Evolutionary conservation across 1,284 basidiomycete genomes (phyloP).

Genomic region (Puccinia polysora): DNA sequence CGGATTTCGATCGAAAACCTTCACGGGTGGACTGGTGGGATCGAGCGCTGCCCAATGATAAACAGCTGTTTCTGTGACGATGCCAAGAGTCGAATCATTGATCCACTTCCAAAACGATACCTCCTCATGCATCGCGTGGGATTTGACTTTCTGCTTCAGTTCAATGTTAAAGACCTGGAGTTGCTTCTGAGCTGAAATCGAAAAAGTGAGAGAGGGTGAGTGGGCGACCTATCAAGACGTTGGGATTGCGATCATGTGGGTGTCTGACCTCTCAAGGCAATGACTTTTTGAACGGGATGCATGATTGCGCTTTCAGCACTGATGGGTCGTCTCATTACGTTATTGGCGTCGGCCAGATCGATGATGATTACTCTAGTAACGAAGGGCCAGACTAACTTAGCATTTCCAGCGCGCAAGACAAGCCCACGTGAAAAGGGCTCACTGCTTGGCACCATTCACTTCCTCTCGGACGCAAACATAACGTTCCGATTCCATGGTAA

Average conservation of each 20-base stretch:
- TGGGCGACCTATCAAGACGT: constrained; percentile 46
- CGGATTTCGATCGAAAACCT: constrained; percentile 94
- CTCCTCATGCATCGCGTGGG: constrained; percentile 89
- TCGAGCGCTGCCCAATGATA: constrained; percentile 70
- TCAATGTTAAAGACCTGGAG: constrained; percentile 98
- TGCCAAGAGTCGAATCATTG: constrained; percentile 78
- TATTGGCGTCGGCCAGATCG: constrained; percentile 89
- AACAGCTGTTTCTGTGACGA: constrained; percentile 91
- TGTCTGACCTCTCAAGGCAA: constrained; percentile 62
- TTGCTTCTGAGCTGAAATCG: constrained; percentile 72
- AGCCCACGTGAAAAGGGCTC: not conserved
- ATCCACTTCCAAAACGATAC: constrained; percentile 99
- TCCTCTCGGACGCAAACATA: constrained; percentile 92
- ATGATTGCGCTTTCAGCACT: constrained; percentile 98
- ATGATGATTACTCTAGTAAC: constrained; percentile 74
- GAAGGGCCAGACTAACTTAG: not conserved
- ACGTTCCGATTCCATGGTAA: constrained; percentile 93
- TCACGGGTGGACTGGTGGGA: constrained; percentile 68
- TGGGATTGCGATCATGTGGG: not conserved
- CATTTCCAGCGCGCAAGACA: not conserved
- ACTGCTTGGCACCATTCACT: constrained; percentile 80
- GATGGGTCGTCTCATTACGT: constrained; percentile 92
- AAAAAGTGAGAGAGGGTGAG: constrained; percentile 51
- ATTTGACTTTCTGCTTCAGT: constrained; percentile 94
- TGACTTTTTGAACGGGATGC: constrained; percentile 94